Percentiles rank a stretch among this genome's conserved stretches.
Evolutionary conservation across 352 stramenopile genomes (phyloP).

Genomic region (Phytophthora pisi): DNA sequence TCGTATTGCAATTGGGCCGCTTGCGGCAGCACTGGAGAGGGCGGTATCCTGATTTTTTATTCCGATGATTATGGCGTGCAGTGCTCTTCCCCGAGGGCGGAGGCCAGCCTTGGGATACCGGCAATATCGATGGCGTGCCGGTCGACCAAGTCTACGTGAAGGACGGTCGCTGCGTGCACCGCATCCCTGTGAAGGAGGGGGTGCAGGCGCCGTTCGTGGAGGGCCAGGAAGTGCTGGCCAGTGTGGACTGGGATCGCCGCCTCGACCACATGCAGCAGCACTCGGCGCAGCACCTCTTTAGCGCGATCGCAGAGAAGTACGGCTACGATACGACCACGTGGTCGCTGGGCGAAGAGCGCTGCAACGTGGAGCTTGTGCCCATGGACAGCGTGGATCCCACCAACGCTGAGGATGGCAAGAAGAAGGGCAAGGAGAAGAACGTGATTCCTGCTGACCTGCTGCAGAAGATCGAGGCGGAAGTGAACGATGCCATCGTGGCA

Average conservation of each 20-base stretch:
- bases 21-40: neutral
- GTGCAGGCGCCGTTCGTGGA: conserved; percentile 40
- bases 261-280: conserved; percentile 92
- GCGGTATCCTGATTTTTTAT: conserved; percentile 2
- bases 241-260: conserved; percentile 77
- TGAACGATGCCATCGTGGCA: conserved; percentile 78
- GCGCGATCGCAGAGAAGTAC: conserved; percentile 78
- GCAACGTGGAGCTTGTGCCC: conserved; percentile 84
- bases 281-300: conserved; percentile 89
- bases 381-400: conserved; percentile 11
- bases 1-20: neutral
- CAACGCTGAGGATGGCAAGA: conserved; percentile 21
- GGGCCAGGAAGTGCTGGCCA: conserved; percentile 57
- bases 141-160: conserved; percentile 74
- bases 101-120: conserved; percentile 87
- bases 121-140: conserved; percentile 47
- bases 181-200: conserved; percentile 35
- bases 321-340: conserved; percentile 84
- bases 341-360: conserved; percentile 68
- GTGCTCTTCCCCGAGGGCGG: conserved; percentile 89
- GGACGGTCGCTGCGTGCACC: conserved; percentile 70
- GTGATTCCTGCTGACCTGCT: conserved; percentile 47
- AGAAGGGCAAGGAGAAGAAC: conserved; percentile 44
- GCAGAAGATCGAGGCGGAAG: conserved; percentile 65
- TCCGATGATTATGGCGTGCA: conserved; percentile 26